Evolutionary conservation across 2,329 filamentous ascomycete genomes (phyloP), one percentile per base, ranked within the genome.

Genomic region (Diaporthe sp.): DNA sequence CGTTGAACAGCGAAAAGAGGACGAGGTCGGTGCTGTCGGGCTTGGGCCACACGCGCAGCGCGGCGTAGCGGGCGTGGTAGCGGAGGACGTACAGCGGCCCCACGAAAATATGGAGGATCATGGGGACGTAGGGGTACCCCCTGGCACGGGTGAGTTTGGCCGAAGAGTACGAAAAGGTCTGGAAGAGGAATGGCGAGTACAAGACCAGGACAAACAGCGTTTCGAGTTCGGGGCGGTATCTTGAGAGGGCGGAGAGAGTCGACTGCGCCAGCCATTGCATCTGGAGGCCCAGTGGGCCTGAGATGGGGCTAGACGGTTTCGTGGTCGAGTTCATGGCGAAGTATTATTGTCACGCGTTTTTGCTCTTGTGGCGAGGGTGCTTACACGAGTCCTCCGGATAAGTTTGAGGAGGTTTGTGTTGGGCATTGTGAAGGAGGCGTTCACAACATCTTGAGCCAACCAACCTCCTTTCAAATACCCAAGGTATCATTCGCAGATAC

Each of bases 201-300:
- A 71, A 39, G 55, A 35, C 17, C 39, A 72, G 35, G 25, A 72
- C 44, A 42, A 65, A 72, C 35, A 74, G 70, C n/a, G 59, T 66
- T 22, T 74, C 70, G 17, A 72, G 53, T 39, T 74, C 73, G 13
- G 73, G 73, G 4, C 73, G 70, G 70, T 72, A 72, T 6, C 35
- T 25, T 19, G 61, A n/a, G 44, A 72, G 27, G 19, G 3, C 12
- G 8, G 53, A 50, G 10, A 42, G 37, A 10, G 66, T n/a, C 9
- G 63, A 51, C 4, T 74, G 32, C 13, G 55, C 17, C 44, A 74
- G n/a, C 39, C 42, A 37, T 17, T 71, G 58, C 22, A 39, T 51
- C 22, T 69, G 25, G 13, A 53, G 4, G 32, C 35, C 59, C 22
- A 22, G 44, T 4, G 51, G 27, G 5, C 32, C 68, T 9, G 35